Base-by-base conservation (phyloP, 2,329 filamentous ascomycete species). In the Ceratocystis cacaofunesta region DNA sequence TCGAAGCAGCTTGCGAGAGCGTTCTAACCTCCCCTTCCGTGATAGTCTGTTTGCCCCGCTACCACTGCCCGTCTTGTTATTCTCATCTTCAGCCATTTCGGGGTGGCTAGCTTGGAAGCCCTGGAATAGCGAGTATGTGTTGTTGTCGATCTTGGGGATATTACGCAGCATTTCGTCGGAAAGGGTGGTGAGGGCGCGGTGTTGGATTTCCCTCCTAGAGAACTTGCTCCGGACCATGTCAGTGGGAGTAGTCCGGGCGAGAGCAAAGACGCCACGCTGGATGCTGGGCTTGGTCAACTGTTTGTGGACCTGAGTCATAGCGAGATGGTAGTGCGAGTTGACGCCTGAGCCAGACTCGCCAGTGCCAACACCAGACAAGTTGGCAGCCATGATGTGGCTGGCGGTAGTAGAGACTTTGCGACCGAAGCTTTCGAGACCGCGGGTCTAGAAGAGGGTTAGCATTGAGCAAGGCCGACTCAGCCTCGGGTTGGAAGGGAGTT, bases 381-480 rank as follows among this genome's bases (percentile, higher is more conserved):
- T 76, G 60, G 87, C 85, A 57, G 83, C 87, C 72, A 97, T 95
- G 70, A 99, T 81, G 75, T 95, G 91, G 72, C 85, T 89, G 66
- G 94, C 94, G 22, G 94, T 97, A 32, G 90, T 90, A 36, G 92
- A 94, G 69, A 97, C 91, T 77, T 96, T 99, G 73, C 92, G 86
- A 70, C 91, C 85, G 76, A 99, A 96, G 65, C 90, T 89, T 77
- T 96, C 92, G 71, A 97, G 79, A 69, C 94, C 89, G 71, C 90
- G 88, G 65, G 90, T 85, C 91, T 96, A 68, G 67, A 30, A 10
- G 7, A 44, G 19, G 1, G 44, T 60, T 64, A 61, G 61, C 28
- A 63, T 48, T 17, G 22, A 6, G 15, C 8, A 15, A 25, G 50
- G 12, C 19, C 22, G 4, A 28, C 50, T 3, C 3, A 15, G 50